phyloP scores from a whole-genome alignment of 2,329 filamentous ascomycete species.

The Endoconidiophora laricicola region DNA sequence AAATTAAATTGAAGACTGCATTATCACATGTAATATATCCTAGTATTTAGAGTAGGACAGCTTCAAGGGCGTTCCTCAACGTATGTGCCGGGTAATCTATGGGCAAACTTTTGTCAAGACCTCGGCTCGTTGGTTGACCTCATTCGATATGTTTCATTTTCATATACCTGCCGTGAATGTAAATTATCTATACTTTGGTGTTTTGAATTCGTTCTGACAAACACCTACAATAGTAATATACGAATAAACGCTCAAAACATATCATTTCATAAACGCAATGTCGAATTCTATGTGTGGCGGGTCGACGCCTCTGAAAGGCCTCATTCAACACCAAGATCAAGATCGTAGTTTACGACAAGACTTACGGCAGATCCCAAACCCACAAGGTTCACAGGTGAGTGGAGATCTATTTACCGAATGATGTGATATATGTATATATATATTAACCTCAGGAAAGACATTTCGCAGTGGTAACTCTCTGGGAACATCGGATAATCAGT shows the following conservation, averaged over 20 bases:
- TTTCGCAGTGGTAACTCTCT: slow-evolving; percentile 1
- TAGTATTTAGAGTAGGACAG: no score
- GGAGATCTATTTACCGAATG: background rate
- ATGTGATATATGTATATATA: no score
- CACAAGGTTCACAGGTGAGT: background rate
- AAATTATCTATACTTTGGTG: no score
- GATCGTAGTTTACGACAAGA: slow-evolving; percentile 27
- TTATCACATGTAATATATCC: no score
- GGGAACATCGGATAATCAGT: background rate
- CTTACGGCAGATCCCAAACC: background rate
- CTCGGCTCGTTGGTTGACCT: background rate
- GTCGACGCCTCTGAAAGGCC: slow-evolving; percentile 26
- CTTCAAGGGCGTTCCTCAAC: background rate
- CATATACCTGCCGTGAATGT: no score
- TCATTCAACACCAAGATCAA: slow-evolving; percentile 26
- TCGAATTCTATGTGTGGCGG: slow-evolving; percentile 27
- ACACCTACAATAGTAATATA: background rate
- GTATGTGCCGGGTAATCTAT: no score
- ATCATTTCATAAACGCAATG: slow-evolving; percentile 17
- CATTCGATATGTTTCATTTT: no score
- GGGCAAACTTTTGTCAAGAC: background rate
- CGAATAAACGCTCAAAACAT: background rate
- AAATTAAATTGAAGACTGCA: no score
- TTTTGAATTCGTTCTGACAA: background rate
- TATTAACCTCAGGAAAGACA: background rate